Base-by-base conservation (phyloP, 257 asterid species). In the Solanum pimpinellifolium region DNA sequence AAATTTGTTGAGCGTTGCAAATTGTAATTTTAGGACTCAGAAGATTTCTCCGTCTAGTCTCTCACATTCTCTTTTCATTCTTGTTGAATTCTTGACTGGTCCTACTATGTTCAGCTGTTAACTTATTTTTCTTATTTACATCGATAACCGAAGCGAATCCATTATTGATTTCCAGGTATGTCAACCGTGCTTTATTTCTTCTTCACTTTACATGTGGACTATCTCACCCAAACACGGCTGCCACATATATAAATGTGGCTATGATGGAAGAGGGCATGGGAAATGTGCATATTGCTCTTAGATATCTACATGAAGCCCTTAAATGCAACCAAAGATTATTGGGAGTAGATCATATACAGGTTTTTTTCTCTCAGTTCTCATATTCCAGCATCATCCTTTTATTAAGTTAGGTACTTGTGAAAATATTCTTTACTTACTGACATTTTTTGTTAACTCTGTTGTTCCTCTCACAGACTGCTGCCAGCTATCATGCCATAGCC, bases 221-320 rank as follows among this genome's bases (percentile, higher is more conserved):
- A 87, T 96, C 99, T 88, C 99, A 97, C 89, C 99, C 99, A 70
- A 97, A 97, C 91, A 97, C 99, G 20, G 99, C 99, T 76, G 99
- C 99, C 86, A 97, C 99, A 46, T 97, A 96, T 90, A 97, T 97
- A 83, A 97, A 97, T 87, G 96, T 97, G 90, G 99, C 99, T 85
- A 97, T 97, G 99, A 97, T 97, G 99, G 99, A 97, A 92, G 99
- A 97, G 90, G 99, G 99, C 83, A 96, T 96, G 99, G 99, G 99
- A 87, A 97, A 97, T 94, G 99, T 92, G 83, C 97, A 97, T 84
- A 96, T 96, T 89, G 99, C 99, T 89, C 99, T 97, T 86, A 90
- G 99, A 92, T 97, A 96, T 93, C 93, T 97, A 88, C 99, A 97
- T 35, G 99, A 97, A 93, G 99, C 99, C 90, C 98, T 97, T 21